These are phyloP conservation scores for Pyracantha coccinea DNA, from an alignment of 331 rosid genomes.

Conservation along the genomic window DNA sequence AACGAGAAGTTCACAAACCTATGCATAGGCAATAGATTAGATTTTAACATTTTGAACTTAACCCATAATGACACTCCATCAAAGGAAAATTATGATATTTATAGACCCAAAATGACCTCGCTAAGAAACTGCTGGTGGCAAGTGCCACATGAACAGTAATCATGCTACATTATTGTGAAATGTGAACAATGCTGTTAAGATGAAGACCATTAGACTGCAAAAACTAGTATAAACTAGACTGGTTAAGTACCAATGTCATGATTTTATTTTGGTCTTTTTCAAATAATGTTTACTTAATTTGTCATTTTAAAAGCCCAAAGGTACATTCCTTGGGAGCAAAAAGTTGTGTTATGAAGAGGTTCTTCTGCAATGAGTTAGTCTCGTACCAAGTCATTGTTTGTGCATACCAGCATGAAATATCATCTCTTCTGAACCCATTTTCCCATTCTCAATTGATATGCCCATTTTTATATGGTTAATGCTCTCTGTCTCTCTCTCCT, in stretches of 20 bases:
- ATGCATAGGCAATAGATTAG: background rate
- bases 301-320: background rate
- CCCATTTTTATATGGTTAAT: background rate
- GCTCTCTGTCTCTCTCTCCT: constrained; percentile 3
- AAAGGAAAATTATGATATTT: background rate
- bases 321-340: background rate
- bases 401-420: background rate
- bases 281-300: background rate
- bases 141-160: no score
- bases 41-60: no score
- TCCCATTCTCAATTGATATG: background rate
- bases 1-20: background rate
- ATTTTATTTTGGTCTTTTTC: background rate
- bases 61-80: background rate
- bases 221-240: background rate
- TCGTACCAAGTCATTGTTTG: background rate
- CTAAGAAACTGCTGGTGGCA: background rate
- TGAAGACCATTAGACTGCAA: background rate
- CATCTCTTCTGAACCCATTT: background rate
- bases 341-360: background rate
- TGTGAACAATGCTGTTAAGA: background rate
- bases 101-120: background rate
- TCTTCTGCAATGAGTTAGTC: background rate
- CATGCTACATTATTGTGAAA: no score
- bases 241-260: background rate